phyloP scores from a whole-genome alignment of 108 stramenopile genomes.

The Pseudonitzschia delicatissima region DNA sequence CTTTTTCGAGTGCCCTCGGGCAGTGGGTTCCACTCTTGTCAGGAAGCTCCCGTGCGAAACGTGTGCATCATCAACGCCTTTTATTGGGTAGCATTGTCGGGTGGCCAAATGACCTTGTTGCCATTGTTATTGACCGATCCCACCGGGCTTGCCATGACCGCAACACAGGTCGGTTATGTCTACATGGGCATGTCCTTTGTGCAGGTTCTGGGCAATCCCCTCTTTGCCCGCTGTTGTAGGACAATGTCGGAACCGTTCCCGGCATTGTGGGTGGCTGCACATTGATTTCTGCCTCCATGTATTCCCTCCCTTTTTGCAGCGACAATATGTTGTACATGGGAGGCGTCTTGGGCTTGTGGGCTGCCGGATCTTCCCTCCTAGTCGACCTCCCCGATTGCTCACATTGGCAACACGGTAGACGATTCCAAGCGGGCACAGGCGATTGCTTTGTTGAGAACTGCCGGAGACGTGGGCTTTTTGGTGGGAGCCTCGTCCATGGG shows the following conservation, averaged over 20 bases:
- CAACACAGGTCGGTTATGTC: conserved; percentile 70
- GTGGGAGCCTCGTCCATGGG: conserved; percentile 76
- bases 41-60: conserved; percentile 50
- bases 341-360: conserved; percentile 62
- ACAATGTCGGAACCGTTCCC: conserved; percentile 64
- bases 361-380: conserved; percentile 66
- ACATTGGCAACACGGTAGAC: conserved; percentile 61
- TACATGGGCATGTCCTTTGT: conserved; percentile 82
- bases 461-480: conserved; percentile 82
- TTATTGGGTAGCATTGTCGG: conserved; percentile 81
- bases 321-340: conserved; percentile 56
- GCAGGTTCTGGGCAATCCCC: conserved; percentile 76
- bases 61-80: conserved; percentile 81
- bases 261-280: conserved; percentile 73
- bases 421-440: conserved; percentile 75
- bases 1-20: conserved; percentile 52
- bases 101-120: conserved; percentile 82
- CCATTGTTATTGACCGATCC: conserved; percentile 77
- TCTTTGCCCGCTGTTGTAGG: conserved; percentile 61
- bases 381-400: conserved; percentile 71
- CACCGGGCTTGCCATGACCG: conserved; percentile 59
- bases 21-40: conserved; percentile 70
- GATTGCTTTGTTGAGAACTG: conserved; percentile 74
- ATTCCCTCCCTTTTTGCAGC: conserved; percentile 44
- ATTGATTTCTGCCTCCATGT: conserved; percentile 65